A percentile compares a stretch with the other conserved stretches of the same genome.
phyloP scores from a whole-genome alignment of 768 basidiomycete genomes.

The Crucibulum laeve region DNA sequence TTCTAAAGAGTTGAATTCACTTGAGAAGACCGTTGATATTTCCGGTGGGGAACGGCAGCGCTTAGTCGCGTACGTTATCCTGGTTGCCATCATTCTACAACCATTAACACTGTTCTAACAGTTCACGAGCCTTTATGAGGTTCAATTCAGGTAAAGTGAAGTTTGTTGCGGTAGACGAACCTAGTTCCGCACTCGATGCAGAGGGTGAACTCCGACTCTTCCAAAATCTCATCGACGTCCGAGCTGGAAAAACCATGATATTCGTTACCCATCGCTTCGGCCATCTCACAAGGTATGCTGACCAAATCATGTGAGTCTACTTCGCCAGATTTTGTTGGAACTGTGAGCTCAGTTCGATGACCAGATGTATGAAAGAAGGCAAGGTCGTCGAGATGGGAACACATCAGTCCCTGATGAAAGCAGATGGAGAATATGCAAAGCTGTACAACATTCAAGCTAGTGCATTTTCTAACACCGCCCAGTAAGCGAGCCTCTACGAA shows the following conservation, averaged over 20 bases:
- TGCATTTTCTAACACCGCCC: no score
- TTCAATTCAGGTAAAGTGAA: slow-evolving; percentile 33
- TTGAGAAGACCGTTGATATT: slow-evolving; percentile 23
- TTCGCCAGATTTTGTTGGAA: slow-evolving; percentile 5
- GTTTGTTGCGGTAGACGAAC: slow-evolving; percentile 55
- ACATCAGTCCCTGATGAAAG: slow-evolving; percentile 32
- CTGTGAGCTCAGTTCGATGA: slow-evolving; percentile 1
- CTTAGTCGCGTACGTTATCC: slow-evolving; percentile 38
- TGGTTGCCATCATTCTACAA: neutral
- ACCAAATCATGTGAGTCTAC: slow-evolving; percentile 52
- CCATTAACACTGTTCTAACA: slow-evolving; percentile 8
- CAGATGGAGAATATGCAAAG: slow-evolving; percentile 33
- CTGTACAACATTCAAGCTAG: slow-evolving; percentile 36
- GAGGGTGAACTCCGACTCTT: slow-evolving; percentile 47
- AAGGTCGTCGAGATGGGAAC: slow-evolving; percentile 33
- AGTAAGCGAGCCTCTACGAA: no score
- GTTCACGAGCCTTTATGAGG: slow-evolving; percentile 44
- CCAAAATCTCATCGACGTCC: slow-evolving; percentile 26
- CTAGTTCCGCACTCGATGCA: slow-evolving; percentile 54
- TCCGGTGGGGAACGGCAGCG: slow-evolving; percentile 47
- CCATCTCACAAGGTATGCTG: slow-evolving; percentile 43
- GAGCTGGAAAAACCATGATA: slow-evolving; percentile 48
- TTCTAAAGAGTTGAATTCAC: slow-evolving; percentile 15
- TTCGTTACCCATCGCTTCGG: slow-evolving; percentile 56
- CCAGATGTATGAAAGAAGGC: slow-evolving; percentile 44